A percentile compares a stretch with the other conserved stretches of the same genome.
Conservation (phyloP, 169 alveolate species). For the Theileria annulata region DNA sequence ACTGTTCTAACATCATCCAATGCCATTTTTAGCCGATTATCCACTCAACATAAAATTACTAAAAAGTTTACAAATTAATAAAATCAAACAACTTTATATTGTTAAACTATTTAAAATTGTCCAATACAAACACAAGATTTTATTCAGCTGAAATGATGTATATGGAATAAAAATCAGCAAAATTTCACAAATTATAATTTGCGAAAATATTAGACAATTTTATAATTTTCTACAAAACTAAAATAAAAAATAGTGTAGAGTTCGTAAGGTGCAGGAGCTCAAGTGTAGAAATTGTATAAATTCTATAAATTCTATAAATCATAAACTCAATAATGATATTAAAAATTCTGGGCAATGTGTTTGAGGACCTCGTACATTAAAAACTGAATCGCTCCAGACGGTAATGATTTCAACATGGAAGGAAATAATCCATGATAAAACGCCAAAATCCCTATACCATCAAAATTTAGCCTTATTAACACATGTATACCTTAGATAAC, state of each 20-base stretch:
- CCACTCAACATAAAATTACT: neutral
- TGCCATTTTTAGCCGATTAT: conserved; percentile 36
- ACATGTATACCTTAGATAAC: conserved; percentile 14
- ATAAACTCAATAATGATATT: neutral
- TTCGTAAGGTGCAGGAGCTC: neutral
- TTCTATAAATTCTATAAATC: neutral
- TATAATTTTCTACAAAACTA: neutral
- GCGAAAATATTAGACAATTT: neutral
- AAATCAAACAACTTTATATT: too few relatives aligned
- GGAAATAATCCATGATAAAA: conserved; percentile 83
- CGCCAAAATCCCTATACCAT: conserved; percentile 68
- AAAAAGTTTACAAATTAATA: neutral
- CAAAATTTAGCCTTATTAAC: neutral
- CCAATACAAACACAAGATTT: neutral
- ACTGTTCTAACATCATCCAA: conserved; percentile 29
- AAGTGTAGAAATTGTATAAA: neutral
- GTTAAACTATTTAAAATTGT: neutral
- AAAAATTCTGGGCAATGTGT: conserved; percentile 60
- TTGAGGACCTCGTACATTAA: conserved; percentile 79
- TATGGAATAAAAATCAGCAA: neutral
- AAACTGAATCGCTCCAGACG: conserved; percentile 87
- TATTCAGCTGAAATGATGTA: neutral
- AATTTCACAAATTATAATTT: neutral
- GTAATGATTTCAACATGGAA: conserved; percentile 79
- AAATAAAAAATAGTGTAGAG: neutral